Evolutionary conservation across 2,329 filamentous ascomycete genomes (phyloP).

Genomic region (Botrytis paeoniae): DNA sequence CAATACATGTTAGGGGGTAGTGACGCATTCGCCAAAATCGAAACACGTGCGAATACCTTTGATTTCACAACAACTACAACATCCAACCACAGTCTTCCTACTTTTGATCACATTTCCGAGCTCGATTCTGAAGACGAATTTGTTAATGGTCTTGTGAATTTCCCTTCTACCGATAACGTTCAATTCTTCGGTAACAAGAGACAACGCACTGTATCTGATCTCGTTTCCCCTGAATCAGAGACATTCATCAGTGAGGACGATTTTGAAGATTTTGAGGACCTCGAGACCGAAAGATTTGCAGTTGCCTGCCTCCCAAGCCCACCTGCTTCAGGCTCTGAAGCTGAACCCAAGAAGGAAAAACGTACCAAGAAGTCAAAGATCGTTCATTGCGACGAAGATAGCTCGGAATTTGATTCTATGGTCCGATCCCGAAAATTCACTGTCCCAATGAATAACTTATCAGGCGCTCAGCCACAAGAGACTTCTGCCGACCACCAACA

Average conservation of each 20-base stretch:
- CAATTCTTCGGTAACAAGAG: conserved; percentile 65
- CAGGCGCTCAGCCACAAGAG: conserved; percentile 34
- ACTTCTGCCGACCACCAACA: conserved; percentile 31
- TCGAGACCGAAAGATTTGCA: conserved; percentile 61
- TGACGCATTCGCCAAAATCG: conserved; percentile 28
- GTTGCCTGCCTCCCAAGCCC: conserved; percentile 63
- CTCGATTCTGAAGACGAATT: conserved; percentile 91
- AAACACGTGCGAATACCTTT: conserved; percentile 49
- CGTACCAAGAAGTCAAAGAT: conserved; percentile 56
- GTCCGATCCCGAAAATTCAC: conserved; percentile 39
- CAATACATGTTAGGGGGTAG: conserved; percentile 43
- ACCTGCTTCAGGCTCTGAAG: conserved; percentile 50
- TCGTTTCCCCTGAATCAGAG: conserved; percentile 68
- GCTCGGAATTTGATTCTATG: conserved; percentile 39
- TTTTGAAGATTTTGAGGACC: conserved; percentile 72
- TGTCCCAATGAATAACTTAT: conserved; percentile 36
- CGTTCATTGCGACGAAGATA: conserved; percentile 37
- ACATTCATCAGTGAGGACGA: conserved; percentile 74
- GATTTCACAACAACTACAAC: conserved; percentile 43
- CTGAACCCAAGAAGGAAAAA: conserved; percentile 54
- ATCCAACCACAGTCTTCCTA: conserved; percentile 59
- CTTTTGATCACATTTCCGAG: conserved; percentile 84
- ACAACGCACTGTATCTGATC: conserved; percentile 64
- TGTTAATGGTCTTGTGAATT: conserved; percentile 68
- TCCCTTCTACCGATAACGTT: conserved; percentile 57